Percentiles rank a stretch among this genome's conserved stretches.
phyloP scores from a whole-genome alignment of 495 filamentous ascomycete genomes.

The Filosporella fistucella region DNA sequence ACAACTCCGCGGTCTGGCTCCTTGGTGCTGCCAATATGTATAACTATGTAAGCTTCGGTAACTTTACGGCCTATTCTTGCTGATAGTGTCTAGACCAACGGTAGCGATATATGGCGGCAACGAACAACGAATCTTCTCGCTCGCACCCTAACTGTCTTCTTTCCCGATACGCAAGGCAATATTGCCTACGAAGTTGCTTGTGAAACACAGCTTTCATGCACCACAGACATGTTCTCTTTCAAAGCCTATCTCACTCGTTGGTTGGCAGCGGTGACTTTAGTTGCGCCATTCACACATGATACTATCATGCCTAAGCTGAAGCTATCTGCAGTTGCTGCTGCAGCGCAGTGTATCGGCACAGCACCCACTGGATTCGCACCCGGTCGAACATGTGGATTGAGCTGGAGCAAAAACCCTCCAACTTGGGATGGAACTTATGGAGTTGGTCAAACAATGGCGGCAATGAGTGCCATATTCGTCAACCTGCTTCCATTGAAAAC shows the following conservation, averaged over 20 bases:
- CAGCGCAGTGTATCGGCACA: constrained; percentile 61
- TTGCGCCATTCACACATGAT: constrained; percentile 62
- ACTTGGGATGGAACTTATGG: constrained; percentile 51
- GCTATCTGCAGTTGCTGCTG: constrained; percentile 64
- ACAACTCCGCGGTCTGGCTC: constrained; percentile 69
- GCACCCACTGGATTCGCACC: constrained; percentile 45
- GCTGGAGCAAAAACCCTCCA: constrained; percentile 53
- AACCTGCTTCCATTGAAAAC: constrained; percentile 15
- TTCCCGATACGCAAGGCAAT: constrained; percentile 45
- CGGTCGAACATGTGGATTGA: constrained; percentile 61
- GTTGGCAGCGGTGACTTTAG: constrained; percentile 65
- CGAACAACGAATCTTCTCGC: constrained; percentile 18
- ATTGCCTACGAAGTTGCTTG: constrained; percentile 71
- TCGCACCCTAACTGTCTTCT: constrained; percentile 39
- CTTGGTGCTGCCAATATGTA: constrained; percentile 78
- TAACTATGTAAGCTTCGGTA: constrained; percentile 49
- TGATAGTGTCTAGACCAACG: constrained; percentile 24
- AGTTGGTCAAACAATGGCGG: constrained; percentile 62
- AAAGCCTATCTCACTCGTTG: constrained; percentile 84
- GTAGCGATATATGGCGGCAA: constrained; percentile 26
- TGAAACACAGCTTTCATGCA: constrained; percentile 58
- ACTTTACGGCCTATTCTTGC: not conserved
- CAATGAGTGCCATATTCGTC: constrained; percentile 44
- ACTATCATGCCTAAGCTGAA: constrained; percentile 61
- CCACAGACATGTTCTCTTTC: constrained; percentile 77